Evolutionary conservation across 2,329 filamentous ascomycete genomes (phyloP).

Genomic region (Fusarium sacchari): DNA sequence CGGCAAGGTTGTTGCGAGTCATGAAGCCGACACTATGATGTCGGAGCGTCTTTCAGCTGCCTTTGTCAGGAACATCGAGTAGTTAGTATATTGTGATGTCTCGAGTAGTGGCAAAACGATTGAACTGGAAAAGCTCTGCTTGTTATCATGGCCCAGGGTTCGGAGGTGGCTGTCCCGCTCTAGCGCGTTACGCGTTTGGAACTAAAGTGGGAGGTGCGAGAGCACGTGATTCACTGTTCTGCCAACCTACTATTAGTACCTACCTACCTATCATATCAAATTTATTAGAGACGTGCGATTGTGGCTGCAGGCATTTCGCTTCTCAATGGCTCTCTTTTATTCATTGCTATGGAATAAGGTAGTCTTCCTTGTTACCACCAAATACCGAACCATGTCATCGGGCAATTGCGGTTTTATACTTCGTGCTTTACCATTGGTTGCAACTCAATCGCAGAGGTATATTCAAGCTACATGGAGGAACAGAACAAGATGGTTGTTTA

Average conservation of each 20-base stretch:
- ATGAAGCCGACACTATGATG: constrained; percentile 58
- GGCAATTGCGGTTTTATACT: not conserved
- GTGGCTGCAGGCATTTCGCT: not conserved
- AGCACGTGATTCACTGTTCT: constrained; percentile 39
- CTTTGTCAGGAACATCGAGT: constrained; percentile 41
- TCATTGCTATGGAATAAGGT: not conserved
- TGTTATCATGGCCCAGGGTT: constrained; percentile 38
- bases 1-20: constrained; percentile 69
- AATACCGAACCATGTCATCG: not conserved
- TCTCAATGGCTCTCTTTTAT: not conserved
- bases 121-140: constrained; percentile 21
- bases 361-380: not conserved
- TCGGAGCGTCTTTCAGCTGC: constrained; percentile 37
- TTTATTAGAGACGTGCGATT: not conserved
- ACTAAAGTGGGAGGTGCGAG: constrained; percentile 47
- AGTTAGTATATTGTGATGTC: constrained; percentile 12
- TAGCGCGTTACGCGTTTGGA: constrained; percentile 47
- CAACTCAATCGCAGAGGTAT: not conserved
- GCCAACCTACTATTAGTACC: not conserved
- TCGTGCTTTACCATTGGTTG: not conserved
- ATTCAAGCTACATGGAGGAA: not conserved
- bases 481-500: not conserved
- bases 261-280: not conserved
- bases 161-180: constrained; percentile 26
- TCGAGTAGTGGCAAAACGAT: constrained; percentile 8